Base-by-base conservation (phyloP, 2,329 filamentous ascomycete genomes). In the Daldinia sp. region DNA sequence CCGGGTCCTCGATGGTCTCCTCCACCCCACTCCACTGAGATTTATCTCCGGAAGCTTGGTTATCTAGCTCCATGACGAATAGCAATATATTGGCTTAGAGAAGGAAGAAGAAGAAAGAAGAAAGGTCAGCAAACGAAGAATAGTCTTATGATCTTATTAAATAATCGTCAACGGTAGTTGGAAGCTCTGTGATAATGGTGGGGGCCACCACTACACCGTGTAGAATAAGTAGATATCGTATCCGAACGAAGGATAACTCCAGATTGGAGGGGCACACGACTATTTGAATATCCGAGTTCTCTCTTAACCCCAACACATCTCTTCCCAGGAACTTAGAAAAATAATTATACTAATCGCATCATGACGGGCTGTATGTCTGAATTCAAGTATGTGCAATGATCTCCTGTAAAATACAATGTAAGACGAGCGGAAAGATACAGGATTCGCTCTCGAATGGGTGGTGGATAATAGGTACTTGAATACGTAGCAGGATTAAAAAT, bases 1-100 rank as follows among this genome's bases (percentile, higher is more conserved):
- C 93, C 0, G 89, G 87, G 71, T 97, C 93, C 8, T 86, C 81
- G 49, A 90, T 82, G 13, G 86, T 85, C 59, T 90, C 85, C 67
- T 88, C 87, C 53, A 89, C 82, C 2, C 86, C 88, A 30, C 78
- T 78, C 88, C 88, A 91, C 58, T 78, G 74, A 55, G 75, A 73
- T 41, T 80, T 76, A 15, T 80, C 77, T 3, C 37, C 59, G 21
- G 51, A 56, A 10, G 50, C 37, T 37, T 23, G 23, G n/a, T 39
- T 41, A 21, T 35, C 59, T 30, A 62, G 29, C 23, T 68, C 63
- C 66, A 66, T 70, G 30, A 35, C 25, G 19, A 27, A 56, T 55
- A 25, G 21, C 27, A 30, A 23, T n/a, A 45, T 32, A 15, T 41
- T 49, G 43, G 25, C 47, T 35, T n/a, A 23, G 30, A 13, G 23